phyloP scores from a whole-genome alignment of 345 rosid species.

The Leavenworthia alabamica region DNA sequence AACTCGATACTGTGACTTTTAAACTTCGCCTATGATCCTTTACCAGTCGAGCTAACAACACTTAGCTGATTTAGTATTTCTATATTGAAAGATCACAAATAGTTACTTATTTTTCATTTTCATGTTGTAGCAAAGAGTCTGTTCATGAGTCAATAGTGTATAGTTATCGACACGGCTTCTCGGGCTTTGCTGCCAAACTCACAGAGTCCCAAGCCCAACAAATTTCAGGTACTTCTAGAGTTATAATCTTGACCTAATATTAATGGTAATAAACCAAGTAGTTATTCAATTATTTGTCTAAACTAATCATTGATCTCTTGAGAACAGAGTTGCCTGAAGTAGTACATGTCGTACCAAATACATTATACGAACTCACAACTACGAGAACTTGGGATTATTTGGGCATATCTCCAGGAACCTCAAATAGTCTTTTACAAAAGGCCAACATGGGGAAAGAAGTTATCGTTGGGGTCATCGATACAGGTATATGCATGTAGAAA shows the following conservation, averaged over 20 bases:
- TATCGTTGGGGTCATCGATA: constrained; percentile 52
- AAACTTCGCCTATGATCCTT: too few species aligned
- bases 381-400: constrained; percentile 67
- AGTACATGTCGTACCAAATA: constrained; percentile 48
- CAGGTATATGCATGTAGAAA: constrained; percentile 35
- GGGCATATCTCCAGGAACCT: constrained; percentile 37
- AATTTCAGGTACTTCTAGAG: constrained; percentile 33
- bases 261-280: too few species aligned
- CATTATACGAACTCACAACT: constrained; percentile 45
- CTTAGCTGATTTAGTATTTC: constrained; percentile 27
- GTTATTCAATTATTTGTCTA: neutral
- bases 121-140: constrained; percentile 31
- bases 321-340: constrained; percentile 47
- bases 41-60: too few species aligned
- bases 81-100: neutral
- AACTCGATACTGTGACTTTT: constrained; percentile 37
- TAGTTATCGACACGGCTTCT: constrained; percentile 63
- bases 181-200: constrained; percentile 64
- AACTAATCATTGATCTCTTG: neutral
- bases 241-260: neutral
- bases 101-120: neutral
- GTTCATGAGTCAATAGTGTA: constrained; percentile 45
- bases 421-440: constrained; percentile 26
- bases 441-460: constrained; percentile 53
- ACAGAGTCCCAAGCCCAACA: constrained; percentile 45